These are phyloP conservation scores for Neurospora sp. DNA, from an alignment of 495 filamentous ascomycete genomes.

Conservation along the genomic window DNA sequence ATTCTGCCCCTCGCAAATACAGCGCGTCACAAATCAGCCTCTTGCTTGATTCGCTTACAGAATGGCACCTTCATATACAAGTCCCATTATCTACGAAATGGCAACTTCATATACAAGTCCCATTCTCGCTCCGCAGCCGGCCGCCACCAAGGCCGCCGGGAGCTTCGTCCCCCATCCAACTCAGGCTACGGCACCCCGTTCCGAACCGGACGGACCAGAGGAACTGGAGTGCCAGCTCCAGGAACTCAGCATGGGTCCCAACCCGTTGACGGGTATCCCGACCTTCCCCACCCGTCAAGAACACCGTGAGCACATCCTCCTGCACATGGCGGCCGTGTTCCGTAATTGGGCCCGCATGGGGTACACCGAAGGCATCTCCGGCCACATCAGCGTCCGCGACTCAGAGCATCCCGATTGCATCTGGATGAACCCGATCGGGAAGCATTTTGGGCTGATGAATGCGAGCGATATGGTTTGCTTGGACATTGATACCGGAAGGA, in stretches of 20 bases:
- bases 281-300: conserved; percentile 31
- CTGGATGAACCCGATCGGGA: conserved; percentile 55
- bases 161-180: background rate
- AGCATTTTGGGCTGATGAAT: conserved; percentile 46
- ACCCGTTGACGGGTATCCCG: conserved; percentile 26
- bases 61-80: background rate
- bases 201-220: background rate
- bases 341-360: conserved; percentile 45
- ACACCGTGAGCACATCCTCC: conserved; percentile 39
- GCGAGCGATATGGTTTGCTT: conserved; percentile 46
- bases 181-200: background rate
- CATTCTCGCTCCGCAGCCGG: background rate
- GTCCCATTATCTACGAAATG: background rate
- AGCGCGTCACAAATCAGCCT: background rate
- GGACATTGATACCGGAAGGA: conserved; percentile 40
- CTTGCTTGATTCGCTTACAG: background rate
- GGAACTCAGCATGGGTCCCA: background rate
- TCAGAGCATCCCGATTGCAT: conserved; percentile 49
- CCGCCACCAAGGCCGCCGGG: background rate
- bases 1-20: background rate
- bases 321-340: conserved; percentile 52
- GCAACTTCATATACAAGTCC: background rate
- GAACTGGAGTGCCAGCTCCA: background rate
- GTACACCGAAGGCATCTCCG: conserved; percentile 55
- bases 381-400: conserved; percentile 57